Base-by-base conservation (phyloP, 192 early-diverging fungal genomes). In the Linderina pennispora region DNA sequence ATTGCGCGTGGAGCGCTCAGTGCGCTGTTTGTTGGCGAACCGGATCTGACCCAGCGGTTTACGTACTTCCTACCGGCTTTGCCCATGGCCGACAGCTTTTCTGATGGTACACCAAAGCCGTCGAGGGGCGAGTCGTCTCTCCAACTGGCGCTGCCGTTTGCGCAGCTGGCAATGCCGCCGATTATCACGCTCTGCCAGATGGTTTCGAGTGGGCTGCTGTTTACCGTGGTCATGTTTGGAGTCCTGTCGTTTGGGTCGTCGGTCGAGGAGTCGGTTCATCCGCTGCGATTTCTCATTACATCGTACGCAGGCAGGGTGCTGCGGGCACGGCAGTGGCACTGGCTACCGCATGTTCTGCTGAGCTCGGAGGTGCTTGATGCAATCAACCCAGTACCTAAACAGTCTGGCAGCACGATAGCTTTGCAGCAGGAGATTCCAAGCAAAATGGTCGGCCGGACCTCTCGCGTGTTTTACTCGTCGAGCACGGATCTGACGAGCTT, bases 1-100 rank as follows among this genome's bases (percentile, higher is more conserved):
- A 59, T 70, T 10, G 59, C 46, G 1, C 66, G 66, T 31, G 66
- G 66, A 3, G 66, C 66, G 3, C 55, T 70, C 15, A 58, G 66
- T 33, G 66, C 66, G 4, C 53, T 70, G 9, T 70, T 70, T 41
- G 59, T 70, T 21, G 66, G 66, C 9, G 66, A 62, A 48, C 66
- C 66, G 0, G 66, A 54, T 13, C 26, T 70, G 43, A 70, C 66
- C 16, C 55, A 62, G 32, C 49, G 37, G 47, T 58, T 58, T 17
- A 58, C 50, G 9, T 62, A 70, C 45, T 70, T 70, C 49, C 46
- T 69, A 23, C 65, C 65, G 3, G 54, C 54, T n/a, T 48, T 61
- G 36, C 23, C 36, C 11, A n/a, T n/a, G n/a, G n/a, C n/a, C n/a
- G n/a, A n/a, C n/a, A n/a, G n/a, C n/a, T n/a, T n/a, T n/a, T n/a